A percentile compares a stretch with the other conserved stretches of the same genome.
Evolutionary conservation across 2,329 filamentous ascomycete genomes (phyloP).

Genomic region (Parastagonospora avenae): DNA sequence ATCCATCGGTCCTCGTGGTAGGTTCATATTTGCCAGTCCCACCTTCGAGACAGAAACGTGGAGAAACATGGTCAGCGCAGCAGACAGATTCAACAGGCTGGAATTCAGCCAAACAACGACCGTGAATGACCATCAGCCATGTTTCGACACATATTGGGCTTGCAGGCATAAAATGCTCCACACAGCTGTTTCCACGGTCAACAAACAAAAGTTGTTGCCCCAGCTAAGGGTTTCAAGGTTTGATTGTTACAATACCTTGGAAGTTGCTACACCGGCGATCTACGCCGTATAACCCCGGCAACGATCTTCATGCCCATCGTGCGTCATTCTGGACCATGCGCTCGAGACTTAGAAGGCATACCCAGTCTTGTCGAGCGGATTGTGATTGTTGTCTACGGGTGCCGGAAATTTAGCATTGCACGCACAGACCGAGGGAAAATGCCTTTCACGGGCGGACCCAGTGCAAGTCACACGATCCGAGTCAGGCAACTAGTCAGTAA

Average conservation of each 20-base stretch:
- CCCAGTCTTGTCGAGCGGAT: background rate
- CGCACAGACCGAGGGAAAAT: background rate
- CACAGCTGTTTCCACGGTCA: too few relatives aligned
- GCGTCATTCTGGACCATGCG: background rate
- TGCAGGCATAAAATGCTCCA: too few relatives aligned
- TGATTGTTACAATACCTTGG: too few relatives aligned
- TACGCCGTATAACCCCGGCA: too few relatives aligned
- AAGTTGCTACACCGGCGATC: too few relatives aligned
- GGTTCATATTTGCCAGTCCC: slow-evolving; percentile 8
- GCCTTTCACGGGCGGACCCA: background rate
- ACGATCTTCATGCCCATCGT: background rate
- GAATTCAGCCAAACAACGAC: background rate
- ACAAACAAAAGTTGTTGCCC: too few relatives aligned
- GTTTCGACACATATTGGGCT: too few relatives aligned
- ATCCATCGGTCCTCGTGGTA: slow-evolving; percentile 12
- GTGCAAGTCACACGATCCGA: background rate
- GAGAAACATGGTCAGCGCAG: background rate
- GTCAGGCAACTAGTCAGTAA: background rate
- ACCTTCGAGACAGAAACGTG: too few relatives aligned
- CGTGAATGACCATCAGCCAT: too few relatives aligned
- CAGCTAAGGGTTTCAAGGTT: too few relatives aligned
- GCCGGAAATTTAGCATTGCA: background rate
- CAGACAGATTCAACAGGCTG: background rate
- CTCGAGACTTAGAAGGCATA: background rate
- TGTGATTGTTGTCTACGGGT: background rate